Percentiles rank a stretch among this genome's conserved stretches.
phyloP scores from a whole-genome alignment of 176 grass and related monocot species.

The Tillandsia fasciculata region DNA sequence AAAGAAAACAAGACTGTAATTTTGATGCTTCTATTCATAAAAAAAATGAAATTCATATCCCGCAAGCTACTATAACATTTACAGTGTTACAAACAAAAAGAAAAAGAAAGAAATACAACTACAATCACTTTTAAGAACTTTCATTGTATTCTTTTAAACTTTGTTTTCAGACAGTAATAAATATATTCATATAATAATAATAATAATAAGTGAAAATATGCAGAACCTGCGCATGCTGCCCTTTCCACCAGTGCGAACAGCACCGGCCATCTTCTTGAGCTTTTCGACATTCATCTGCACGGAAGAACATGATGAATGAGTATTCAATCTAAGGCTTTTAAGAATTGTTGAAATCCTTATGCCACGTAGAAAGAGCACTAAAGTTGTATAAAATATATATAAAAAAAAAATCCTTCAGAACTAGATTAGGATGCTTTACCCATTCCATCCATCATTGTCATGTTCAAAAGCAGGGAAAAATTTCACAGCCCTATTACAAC shows the following conservation, averaged over 20 bases:
- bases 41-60: neutral
- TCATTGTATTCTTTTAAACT: neutral
- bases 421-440: no score
- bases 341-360: no score
- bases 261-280: constrained; percentile 85
- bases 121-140: neutral
- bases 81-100: neutral
- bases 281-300: constrained; percentile 77
- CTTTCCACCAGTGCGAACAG: constrained; percentile 79
- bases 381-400: no score
- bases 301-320: neutral
- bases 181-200: no score
- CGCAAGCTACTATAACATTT: neutral
- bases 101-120: neutral
- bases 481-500: no score
- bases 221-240: constrained; percentile 74
- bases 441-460: no score
- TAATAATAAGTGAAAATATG: neutral
- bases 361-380: no score
- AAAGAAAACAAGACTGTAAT: no score
- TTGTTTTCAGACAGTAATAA: neutral
- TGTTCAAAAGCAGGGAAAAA: no score
- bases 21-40: no score
- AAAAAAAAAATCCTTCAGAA: no score
- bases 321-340: neutral